A percentile compares a stretch with the other conserved stretches of the same genome.
phyloP scores from a whole-genome alignment of 345 rosid genomes.

The Citrus trifoliata region DNA sequence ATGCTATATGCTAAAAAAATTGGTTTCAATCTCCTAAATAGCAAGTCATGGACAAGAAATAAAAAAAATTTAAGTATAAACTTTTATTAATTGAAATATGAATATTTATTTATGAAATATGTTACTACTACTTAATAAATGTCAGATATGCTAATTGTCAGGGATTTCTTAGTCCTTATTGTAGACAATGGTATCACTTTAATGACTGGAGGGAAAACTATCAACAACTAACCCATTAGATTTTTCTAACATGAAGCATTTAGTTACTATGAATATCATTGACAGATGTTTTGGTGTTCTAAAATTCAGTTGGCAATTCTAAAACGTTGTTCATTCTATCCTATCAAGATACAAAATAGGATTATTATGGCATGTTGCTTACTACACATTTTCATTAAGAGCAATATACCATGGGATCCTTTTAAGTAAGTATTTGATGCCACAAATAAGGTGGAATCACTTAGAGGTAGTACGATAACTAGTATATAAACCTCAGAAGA shows the following conservation, averaged over 20 bases:
- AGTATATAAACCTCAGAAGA: background rate
- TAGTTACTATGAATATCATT: too few species aligned
- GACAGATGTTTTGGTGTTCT: too few species aligned
- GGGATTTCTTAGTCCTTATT: background rate
- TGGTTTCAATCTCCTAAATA: background rate
- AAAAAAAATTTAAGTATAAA: rapidly evolving
- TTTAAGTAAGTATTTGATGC: background rate
- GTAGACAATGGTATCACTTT: background rate
- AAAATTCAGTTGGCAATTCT: too few species aligned
- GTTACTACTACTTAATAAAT: too few species aligned
- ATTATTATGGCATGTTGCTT: too few species aligned
- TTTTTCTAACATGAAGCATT: too few species aligned
- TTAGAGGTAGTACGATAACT: background rate
- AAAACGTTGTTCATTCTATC: background rate
- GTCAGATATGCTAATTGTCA: background rate
- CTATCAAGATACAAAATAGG: background rate
- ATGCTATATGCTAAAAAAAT: too few species aligned
- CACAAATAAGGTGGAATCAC: background rate
- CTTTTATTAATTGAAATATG: too few species aligned
- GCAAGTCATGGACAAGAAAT: background rate
- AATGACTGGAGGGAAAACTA: background rate
- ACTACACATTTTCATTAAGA: background rate
- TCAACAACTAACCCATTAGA: background rate
- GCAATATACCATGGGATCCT: background rate
- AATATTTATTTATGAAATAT: too few species aligned